Percentiles rank a stretch among this genome's conserved stretches.
phyloP scores from a whole-genome alignment of 140 eudicot species.

The Oenanthe javanica region DNA sequence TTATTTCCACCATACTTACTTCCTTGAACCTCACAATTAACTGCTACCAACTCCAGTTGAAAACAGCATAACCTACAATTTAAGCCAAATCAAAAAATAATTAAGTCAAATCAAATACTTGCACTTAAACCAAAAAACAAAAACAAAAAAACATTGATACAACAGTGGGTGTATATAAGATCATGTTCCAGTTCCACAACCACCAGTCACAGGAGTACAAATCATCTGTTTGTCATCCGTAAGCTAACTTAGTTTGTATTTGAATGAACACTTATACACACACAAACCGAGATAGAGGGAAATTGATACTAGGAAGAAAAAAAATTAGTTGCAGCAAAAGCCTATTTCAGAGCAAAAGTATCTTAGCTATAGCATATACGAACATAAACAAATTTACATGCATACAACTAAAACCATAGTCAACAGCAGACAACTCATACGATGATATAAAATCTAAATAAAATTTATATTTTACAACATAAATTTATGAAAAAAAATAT shows the following conservation, averaged over 20 bases:
- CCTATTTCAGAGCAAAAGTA: too few species aligned
- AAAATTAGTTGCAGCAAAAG: too few species aligned
- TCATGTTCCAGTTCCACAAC: background rate
- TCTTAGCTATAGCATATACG: background rate
- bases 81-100: background rate
- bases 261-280: background rate
- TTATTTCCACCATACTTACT: slow-evolving; percentile 50
- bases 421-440: background rate
- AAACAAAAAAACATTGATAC: background rate
- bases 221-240: too few species aligned
- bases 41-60: background rate
- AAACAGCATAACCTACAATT: background rate
- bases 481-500: background rate
- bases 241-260: background rate
- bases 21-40: slow-evolving; percentile 37
- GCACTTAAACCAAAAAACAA: background rate
- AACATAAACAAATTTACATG: background rate
- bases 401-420: background rate
- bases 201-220: background rate
- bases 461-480: background rate
- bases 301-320: too few species aligned
- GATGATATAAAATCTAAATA: background rate
- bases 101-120: background rate
- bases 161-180: background rate
- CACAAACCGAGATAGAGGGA: background rate